phyloP scores from a whole-genome alignment of 768 basidiomycete genomes.

The Omphalotus guepiniiformis region DNA sequence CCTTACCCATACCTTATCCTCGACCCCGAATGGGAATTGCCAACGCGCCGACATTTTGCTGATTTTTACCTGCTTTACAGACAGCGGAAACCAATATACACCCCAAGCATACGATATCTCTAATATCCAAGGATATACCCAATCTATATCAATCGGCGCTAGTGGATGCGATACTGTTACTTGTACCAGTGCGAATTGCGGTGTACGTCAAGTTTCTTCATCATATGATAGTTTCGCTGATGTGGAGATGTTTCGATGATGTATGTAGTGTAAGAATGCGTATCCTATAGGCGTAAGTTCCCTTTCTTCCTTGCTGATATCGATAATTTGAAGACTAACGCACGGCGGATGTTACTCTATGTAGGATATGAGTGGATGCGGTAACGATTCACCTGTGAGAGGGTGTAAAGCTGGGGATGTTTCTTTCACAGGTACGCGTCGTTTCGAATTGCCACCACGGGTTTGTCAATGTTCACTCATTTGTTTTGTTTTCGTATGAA shows the following conservation, averaged over 20 bases:
- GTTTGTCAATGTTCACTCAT: no score
- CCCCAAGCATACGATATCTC: constrained; percentile 38
- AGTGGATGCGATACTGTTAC: constrained; percentile 35
- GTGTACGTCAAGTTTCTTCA: constrained; percentile 11
- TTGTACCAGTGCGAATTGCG: constrained; percentile 33
- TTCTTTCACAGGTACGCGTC: no score
- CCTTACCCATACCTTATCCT: background rate
- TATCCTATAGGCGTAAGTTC: constrained; percentile 8
- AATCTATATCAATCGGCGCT: constrained; percentile 30
- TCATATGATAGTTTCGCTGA: background rate
- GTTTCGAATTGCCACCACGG: no score
- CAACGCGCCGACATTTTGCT: background rate
- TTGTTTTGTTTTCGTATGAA: no score
- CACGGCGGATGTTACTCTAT: background rate
- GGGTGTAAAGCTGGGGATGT: no score
- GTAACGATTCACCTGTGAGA: constrained; percentile 33
- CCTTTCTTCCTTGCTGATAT: no score
- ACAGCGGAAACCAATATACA: constrained; percentile 12
- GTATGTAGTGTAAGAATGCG: constrained; percentile 4
- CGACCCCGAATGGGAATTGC: background rate
- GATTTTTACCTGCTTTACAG: background rate
- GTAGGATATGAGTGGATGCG: constrained; percentile 34
- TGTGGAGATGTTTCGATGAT: background rate
- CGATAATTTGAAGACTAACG: background rate
- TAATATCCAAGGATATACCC: constrained; percentile 40